A percentile compares a stretch with the other conserved stretches of the same genome.
phyloP scores from a whole-genome alignment of 2,329 filamentous ascomycete genomes.

The Neonectria punicea region DNA sequence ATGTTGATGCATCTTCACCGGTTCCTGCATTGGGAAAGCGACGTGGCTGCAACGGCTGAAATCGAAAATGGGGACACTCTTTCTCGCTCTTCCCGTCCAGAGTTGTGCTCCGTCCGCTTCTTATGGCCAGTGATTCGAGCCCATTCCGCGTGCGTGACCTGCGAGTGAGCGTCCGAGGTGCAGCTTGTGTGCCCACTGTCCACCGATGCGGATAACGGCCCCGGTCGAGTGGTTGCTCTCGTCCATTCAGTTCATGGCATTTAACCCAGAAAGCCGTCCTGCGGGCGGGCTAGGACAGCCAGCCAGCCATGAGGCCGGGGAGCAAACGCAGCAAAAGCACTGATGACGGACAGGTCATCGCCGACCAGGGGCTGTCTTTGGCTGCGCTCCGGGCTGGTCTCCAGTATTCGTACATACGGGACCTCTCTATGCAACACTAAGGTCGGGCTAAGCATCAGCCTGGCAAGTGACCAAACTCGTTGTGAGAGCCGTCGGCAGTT shows the following conservation, averaged over 20 bases:
- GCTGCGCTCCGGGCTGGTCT: background rate
- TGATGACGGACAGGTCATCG: background rate
- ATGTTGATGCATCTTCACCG: constrained; percentile 43
- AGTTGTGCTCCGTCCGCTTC: background rate
- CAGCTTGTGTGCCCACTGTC: background rate
- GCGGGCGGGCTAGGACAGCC: background rate
- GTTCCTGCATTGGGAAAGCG: constrained; percentile 48
- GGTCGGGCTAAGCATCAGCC: constrained; percentile 25
- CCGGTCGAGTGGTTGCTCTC: background rate
- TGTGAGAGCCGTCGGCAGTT: constrained; percentile 37
- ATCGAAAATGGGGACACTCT: constrained; percentile 15
- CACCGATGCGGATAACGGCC: background rate
- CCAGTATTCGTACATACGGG: background rate
- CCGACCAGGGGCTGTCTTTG: constrained; percentile 1
- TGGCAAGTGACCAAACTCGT: constrained; percentile 23
- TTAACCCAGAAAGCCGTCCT: background rate
- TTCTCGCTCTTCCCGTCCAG: background rate
- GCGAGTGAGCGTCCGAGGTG: constrained; percentile 15
- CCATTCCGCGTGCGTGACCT: constrained; percentile 17
- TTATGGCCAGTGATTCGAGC: constrained; percentile 15
- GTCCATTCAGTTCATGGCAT: background rate
- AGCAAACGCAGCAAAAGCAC: background rate
- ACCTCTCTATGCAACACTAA: constrained; percentile 15
- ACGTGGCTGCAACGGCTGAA: constrained; percentile 36
- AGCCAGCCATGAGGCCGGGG: background rate